These are phyloP conservation scores for Aspergillus viridinutans DNA, from an alignment of 2,329 filamentous ascomycete genomes.

Conservation along the genomic window DNA sequence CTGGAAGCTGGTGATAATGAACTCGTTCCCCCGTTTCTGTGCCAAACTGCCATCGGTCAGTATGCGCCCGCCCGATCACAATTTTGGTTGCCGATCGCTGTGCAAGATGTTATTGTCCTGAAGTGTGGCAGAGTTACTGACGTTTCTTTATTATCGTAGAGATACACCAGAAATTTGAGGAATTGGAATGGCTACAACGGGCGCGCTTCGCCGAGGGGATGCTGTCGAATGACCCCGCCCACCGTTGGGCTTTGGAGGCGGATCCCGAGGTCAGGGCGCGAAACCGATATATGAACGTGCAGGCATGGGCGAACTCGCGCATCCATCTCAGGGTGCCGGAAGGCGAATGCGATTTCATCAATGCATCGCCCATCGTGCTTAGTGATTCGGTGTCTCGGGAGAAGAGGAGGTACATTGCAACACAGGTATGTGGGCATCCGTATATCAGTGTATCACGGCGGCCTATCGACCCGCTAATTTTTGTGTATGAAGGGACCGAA, in stretches of 20 bases:
- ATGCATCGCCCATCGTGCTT: constrained; percentile 68
- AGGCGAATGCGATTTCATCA: constrained; percentile 72
- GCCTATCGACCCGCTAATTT: not conserved
- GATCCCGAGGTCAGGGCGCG: constrained; percentile 56
- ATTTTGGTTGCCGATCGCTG: not conserved
- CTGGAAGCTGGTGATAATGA: constrained; percentile 28
- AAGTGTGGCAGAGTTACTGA: constrained; percentile 5
- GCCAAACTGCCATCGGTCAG: constrained; percentile 36
- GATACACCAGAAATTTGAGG: constrained; percentile 56
- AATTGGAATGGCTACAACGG: constrained; percentile 59
- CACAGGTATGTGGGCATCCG: constrained; percentile 53
- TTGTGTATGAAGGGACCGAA: constrained; percentile 64
- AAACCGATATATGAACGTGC: constrained; percentile 86
- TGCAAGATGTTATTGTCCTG: not conserved
- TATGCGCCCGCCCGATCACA: constrained; percentile 7
- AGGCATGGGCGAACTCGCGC: constrained; percentile 83
- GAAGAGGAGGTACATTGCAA: constrained; percentile 72
- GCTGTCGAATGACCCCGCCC: constrained; percentile 43
- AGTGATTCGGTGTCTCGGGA: constrained; percentile 46
- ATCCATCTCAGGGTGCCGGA: constrained; percentile 74
- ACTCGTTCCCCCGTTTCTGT: constrained; percentile 35
- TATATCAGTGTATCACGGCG: not conserved
- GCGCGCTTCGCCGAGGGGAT: constrained; percentile 48
- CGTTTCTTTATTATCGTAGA: constrained; percentile 38
- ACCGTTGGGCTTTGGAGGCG: constrained; percentile 57